Percentiles rank a stretch among this genome's conserved stretches.
Evolutionary conservation across 768 basidiomycete genomes (phyloP).

Genomic region (Nidularia pulvinata): DNA sequence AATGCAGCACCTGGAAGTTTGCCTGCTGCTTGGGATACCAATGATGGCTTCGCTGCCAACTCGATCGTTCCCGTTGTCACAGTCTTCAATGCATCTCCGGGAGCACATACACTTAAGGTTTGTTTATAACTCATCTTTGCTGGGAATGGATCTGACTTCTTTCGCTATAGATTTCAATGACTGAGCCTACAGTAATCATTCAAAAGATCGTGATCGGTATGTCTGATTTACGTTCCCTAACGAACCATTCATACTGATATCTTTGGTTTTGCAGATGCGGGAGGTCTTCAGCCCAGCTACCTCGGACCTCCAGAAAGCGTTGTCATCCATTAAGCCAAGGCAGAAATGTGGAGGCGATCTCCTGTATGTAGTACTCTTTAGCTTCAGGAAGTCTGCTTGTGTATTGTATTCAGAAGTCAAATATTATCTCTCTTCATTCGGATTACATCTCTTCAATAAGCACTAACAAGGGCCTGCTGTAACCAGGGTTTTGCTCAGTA

Average conservation of each 20-base stretch:
- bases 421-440: too few relatives aligned
- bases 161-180: constrained; percentile 41
- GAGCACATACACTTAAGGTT: constrained; percentile 61
- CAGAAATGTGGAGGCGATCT: too few relatives aligned
- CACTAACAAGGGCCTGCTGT: too few relatives aligned
- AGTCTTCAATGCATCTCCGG: constrained; percentile 38
- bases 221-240: neutral
- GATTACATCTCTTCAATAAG: too few relatives aligned
- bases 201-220: constrained; percentile 63
- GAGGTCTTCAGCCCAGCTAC: constrained; percentile 54
- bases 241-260: neutral
- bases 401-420: too few relatives aligned
- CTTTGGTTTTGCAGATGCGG: constrained; percentile 39
- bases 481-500: too few relatives aligned
- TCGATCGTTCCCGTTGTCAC: constrained; percentile 39
- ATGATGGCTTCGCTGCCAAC: constrained; percentile 55
- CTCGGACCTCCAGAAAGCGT: constrained; percentile 65
- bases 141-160: too few relatives aligned
- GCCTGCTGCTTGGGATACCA: constrained; percentile 44
- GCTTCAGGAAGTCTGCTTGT: too few relatives aligned
- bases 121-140: neutral
- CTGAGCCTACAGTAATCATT: constrained; percentile 59
- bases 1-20: constrained; percentile 38
- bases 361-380: too few relatives aligned
- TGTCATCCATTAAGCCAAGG: neutral